These are phyloP conservation scores for Lolium multiflorum DNA, from an alignment of 176 grass and related monocot species.

Conservation along the genomic window DNA sequence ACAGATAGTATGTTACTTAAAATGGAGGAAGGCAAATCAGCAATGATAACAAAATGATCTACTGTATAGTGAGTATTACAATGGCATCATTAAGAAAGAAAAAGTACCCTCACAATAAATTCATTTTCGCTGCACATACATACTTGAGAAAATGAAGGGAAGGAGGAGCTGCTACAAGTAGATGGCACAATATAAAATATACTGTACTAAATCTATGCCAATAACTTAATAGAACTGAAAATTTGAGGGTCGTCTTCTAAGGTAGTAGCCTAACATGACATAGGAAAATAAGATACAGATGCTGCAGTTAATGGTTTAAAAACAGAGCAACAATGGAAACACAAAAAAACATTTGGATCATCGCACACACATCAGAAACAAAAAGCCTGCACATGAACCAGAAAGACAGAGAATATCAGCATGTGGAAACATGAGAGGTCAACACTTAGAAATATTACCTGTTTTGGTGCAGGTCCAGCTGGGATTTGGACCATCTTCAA, in stretches of 20 bases:
- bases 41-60: slow-evolving; percentile 4
- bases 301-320: slow-evolving; percentile 28
- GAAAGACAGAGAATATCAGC: slow-evolving; percentile 4
- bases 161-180: neutral
- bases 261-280: slow-evolving; percentile 4
- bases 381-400: neutral
- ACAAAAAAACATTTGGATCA: neutral
- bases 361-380: slow-evolving; percentile 5
- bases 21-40: neutral
- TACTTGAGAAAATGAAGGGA: neutral
- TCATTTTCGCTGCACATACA: neutral
- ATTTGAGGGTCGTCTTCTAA: slow-evolving; percentile 3
- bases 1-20: slow-evolving; percentile 4
- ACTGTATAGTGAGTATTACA: neutral
- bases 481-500: slow-evolving; percentile 90
- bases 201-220: neutral
- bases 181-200: neutral
- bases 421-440: slow-evolving; percentile 23
- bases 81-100: neutral
- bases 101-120: neutral
- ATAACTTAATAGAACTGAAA: slow-evolving; percentile 17
- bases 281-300: slow-evolving; percentile 35
- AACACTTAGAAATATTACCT: slow-evolving; percentile 60
- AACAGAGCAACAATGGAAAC: slow-evolving; percentile 9
- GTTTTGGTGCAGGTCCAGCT: slow-evolving; percentile 85